phyloP scores from a whole-genome alignment of 148 eudicot genomes.

The Rhododendron henanense region DNA sequence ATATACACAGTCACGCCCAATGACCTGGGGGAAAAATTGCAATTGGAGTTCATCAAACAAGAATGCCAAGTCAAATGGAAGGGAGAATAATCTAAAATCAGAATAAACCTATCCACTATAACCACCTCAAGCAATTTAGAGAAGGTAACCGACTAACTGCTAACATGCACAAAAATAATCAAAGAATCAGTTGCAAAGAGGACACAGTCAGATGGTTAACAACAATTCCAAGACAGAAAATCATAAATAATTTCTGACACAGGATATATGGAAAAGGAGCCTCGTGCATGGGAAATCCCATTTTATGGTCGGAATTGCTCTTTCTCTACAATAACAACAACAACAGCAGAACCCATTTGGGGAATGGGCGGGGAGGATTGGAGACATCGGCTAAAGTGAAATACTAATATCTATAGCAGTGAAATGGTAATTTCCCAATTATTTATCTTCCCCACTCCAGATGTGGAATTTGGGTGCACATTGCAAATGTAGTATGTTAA shows the following conservation, averaged over 20 bases:
- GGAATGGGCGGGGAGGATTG: too few species aligned
- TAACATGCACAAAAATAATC: neutral
- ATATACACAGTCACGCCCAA: slow-evolving; percentile 71
- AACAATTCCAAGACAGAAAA: neutral
- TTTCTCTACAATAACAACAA: neutral
- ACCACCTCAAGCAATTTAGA: neutral
- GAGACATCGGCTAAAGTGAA: neutral
- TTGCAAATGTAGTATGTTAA: neutral
- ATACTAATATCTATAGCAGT: neutral
- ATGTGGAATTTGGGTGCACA: neutral
- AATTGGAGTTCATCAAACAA: neutral
- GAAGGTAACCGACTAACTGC: neutral
- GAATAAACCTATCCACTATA: neutral
- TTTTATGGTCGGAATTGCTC: neutral
- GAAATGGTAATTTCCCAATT: neutral
- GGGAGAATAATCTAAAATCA: neutral
- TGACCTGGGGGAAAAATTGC: slow-evolving; percentile 38
- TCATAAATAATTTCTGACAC: neutral
- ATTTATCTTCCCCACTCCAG: neutral
- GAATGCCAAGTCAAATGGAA: neutral
- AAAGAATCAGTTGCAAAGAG: neutral
- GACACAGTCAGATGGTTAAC: neutral
- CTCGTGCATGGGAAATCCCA: neutral
- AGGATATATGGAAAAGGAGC: neutral
- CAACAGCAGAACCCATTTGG: too few species aligned